Evolutionary conservation across 305 asterid genomes (phyloP), one percentile per base, ranked within the genome.

Genomic region (Coffea humblotiana): DNA sequence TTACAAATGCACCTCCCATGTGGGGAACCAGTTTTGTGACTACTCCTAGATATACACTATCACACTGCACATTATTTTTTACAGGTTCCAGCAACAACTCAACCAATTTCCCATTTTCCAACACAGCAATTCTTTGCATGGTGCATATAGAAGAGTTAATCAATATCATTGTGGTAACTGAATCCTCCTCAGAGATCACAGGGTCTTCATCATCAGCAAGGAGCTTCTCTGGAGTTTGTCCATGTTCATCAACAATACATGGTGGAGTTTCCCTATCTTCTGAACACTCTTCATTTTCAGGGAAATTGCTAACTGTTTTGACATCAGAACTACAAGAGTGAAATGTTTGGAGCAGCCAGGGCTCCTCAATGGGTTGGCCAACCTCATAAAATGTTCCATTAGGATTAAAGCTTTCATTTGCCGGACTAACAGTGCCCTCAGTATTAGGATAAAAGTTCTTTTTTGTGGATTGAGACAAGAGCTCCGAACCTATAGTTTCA

Each of bases 1-100:
- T 93, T 86, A 96, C 94, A 87, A 96, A 96, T 80, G 98, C 98
- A 73, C 98, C 98, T 29, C 98, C 94, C 98, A 96, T 96, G 76
- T 94, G 95, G 35, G 98, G 99, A 81, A 79, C 96, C 83, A 96
- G 86, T 85, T 91, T 91, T 52, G 98, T 92, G 81, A 96, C 88
- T 78, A 92, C 91, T 80, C 98, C 99, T 77, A 96, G 84, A 84
- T 92, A 96, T 78, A 96, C 93, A 81, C 96, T 96, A 85, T 92
- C 98, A 79, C 97, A 92, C 84, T 88, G 98, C 88, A 96, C 99
- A 14, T 92, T 90, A 86, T 87, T 88, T 88, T 96, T 94, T 76
- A 96, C 98, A 69, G 98, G 98, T 84, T 96, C 99, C 83, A 96
- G 87, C 87, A 96, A 86, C 81, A 96, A 87, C 79, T 96, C 99